Base-by-base conservation (phyloP, 768 basidiomycete genomes). In the Tubosaeta sp. region DNA sequence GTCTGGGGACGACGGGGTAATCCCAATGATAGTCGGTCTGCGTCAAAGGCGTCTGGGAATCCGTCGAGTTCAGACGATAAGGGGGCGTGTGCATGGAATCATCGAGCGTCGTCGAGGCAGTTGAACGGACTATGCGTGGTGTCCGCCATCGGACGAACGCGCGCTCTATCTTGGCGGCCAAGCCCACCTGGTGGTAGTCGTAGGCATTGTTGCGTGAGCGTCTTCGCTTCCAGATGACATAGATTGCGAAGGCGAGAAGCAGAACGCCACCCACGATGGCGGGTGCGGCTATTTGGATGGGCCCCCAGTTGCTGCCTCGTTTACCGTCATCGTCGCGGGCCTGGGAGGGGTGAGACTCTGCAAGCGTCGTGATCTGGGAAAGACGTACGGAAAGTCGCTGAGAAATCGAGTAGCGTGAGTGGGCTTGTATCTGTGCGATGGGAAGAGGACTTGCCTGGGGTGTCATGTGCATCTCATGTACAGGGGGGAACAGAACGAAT, bases 231-330 rank as follows among this genome's bases (percentile, higher is more conserved):
- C 62, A 68, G 30, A 65, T 38, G 51, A 70, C 35, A 30, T 58
- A 59, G 30, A 22, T 50, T 16, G 31, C 46, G 30, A 68, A 61
- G 27, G 62, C 6, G 1, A 63, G 40, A 22, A 69, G 40, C 14
- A 73, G 61, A 34, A 29, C 59, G 5, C 61, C 58, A 25, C 69
- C 73, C 10, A 71, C 67, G 36, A 72, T 61, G 47, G 63, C 59
- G 7, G 73, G 73, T 0, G 61, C 38, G 10, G 62, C 65, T 42
- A 73, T 71, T 44, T 74, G 72, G 8, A 67, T 31, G 13, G 67
- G 6, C 13, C 44, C 44, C 69, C 69, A 71, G 16, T 30, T 18
- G 14, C 24, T 8, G 2, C 14, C 18, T 14, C 25, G 10, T 30
- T 11, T 31, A 21, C 16, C 43, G 12, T 21, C 19, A 21, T 49